Evolutionary conservation across 805 yeast genomes (phyloP).

Genomic region (Barnettozyma botsteinii): DNA sequence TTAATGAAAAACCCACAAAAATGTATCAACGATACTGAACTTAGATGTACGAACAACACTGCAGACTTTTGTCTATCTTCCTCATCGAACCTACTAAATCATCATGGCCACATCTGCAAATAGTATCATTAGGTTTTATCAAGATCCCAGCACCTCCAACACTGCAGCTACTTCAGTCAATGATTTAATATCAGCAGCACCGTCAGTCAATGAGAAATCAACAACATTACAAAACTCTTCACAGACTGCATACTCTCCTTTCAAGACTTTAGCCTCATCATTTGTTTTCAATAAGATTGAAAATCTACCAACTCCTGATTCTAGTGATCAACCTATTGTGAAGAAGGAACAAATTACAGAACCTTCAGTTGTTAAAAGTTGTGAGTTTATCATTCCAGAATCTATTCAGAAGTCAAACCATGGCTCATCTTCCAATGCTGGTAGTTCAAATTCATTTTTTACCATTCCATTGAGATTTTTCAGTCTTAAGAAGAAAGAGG

Average conservation of each 20-base stretch:
- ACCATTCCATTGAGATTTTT: constrained; percentile 9
- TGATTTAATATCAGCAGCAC: background rate
- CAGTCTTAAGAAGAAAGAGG: background rate
- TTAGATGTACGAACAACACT: too few relatives aligned
- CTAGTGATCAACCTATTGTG: too few relatives aligned
- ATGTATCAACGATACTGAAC: too few relatives aligned
- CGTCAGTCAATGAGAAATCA: background rate
- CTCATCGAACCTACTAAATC: too few relatives aligned
- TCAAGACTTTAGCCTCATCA: constrained; percentile 3
- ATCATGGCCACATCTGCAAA: constrained; percentile 13
- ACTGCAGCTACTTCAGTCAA: constrained; percentile 6
- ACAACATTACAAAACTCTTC: background rate
- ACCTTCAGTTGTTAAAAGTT: background rate
- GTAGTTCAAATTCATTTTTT: constrained; percentile 7
- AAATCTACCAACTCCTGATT: constrained; percentile 13
- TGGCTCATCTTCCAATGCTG: background rate
- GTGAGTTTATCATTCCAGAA: background rate
- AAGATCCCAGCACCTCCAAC: constrained; percentile 7
- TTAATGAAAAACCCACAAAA: too few relatives aligned
- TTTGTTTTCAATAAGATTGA: constrained; percentile 8
- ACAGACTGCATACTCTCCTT: background rate
- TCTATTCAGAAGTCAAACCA: background rate
- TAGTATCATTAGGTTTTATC: constrained; percentile 14
- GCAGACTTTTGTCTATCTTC: too few relatives aligned
- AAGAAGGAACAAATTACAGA: background rate